Conservation (phyloP, 2,329 filamentous ascomycete genomes). For the Rosellinia necatrix region DNA sequence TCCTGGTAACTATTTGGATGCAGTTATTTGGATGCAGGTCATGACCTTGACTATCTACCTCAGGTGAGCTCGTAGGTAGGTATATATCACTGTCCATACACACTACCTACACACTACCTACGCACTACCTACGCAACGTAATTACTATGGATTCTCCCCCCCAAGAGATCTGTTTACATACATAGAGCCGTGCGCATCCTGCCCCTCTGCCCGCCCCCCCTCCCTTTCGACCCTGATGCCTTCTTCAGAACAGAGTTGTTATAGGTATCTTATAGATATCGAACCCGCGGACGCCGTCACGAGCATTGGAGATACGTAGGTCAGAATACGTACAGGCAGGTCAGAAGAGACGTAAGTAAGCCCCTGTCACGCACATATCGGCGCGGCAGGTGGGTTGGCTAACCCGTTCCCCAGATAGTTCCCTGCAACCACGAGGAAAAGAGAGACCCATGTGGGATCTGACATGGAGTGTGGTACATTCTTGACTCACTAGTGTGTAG, state of each 20-base stretch:
- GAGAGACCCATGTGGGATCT: neutral
- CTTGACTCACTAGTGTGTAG: neutral
- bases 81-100: no score
- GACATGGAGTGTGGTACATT: neutral
- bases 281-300: conserved; percentile 21
- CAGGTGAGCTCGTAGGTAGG: no score
- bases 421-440: neutral
- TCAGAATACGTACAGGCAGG: no score
- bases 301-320: neutral
- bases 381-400: conserved; percentile 11
- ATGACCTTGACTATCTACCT: no score
- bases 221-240: neutral
- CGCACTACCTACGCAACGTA: no score
- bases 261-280: conserved; percentile 13
- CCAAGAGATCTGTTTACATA: no score
- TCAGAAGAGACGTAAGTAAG: neutral
- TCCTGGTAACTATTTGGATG: no score
- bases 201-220: conserved; percentile 1
- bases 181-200: neutral
- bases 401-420: conserved; percentile 8
- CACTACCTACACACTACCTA: no score
- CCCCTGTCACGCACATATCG: conserved; percentile 18
- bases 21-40: conserved; percentile 2
- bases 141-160: no score
- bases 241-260: neutral